phyloP scores from a whole-genome alignment of 495 filamentous ascomycete genomes.

The Aspergillus coremiiformis region DNA sequence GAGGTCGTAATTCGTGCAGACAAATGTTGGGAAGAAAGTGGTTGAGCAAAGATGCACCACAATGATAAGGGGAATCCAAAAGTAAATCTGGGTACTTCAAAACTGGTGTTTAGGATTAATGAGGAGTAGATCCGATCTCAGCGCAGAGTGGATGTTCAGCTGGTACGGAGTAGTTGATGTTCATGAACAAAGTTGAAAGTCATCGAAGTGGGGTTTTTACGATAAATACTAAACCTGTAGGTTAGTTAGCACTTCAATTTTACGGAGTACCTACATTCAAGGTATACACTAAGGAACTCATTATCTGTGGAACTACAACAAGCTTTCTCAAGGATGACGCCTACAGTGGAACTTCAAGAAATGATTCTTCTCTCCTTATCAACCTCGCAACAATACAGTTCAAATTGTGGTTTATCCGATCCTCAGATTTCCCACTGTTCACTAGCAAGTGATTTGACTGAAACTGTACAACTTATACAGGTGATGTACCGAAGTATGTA shows the following conservation, averaged over 20 bases:
- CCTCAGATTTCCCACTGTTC: not conserved
- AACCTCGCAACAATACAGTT: too few species aligned
- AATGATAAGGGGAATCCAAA: not conserved
- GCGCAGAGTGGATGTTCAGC: not conserved
- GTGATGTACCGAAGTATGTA: not conserved
- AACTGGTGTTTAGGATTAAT: not conserved
- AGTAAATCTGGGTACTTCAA: not conserved
- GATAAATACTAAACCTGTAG: not conserved
- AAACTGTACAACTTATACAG: not conserved
- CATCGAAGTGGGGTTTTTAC: constrained; percentile 21
- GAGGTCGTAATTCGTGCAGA: not conserved
- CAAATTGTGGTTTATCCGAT: not conserved
- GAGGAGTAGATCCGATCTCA: not conserved
- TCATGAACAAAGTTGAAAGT: constrained; percentile 9
- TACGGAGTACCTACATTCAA: too few species aligned
- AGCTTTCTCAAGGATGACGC: too few species aligned
- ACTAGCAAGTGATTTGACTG: not conserved
- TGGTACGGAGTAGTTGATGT: not conserved
- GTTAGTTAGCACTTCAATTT: too few species aligned
- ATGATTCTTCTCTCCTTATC: too few species aligned
- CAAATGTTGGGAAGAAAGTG: not conserved
- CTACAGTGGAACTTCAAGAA: too few species aligned
- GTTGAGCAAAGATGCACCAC: not conserved
- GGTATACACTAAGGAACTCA: too few species aligned
- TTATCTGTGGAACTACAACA: too few species aligned